Evolutionary conservation across 75 land plant genomes (phyloP).

Genomic region (Selaginella tamariscina): DNA sequence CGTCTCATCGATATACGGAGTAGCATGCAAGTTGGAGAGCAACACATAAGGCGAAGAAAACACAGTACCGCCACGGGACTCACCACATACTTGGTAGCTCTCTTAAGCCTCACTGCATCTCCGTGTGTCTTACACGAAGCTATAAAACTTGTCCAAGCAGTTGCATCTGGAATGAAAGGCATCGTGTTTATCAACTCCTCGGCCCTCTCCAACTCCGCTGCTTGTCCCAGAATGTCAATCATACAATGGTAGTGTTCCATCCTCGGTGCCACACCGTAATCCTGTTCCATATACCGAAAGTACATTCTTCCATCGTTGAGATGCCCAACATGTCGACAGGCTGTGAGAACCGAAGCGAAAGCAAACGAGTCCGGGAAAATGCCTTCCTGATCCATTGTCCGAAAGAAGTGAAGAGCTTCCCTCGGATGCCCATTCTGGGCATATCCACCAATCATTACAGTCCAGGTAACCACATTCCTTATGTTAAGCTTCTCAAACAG

Average conservation of each 20-base stretch:
- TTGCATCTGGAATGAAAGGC: not conserved
- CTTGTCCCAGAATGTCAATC: conserved; percentile 33
- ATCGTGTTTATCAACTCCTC: not conserved
- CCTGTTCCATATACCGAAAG: conserved; percentile 32
- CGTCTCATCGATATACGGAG: too few species aligned
- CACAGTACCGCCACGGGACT: too few species aligned
- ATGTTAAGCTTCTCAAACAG: not conserved
- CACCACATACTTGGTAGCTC: too few species aligned
- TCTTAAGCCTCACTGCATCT: not conserved
- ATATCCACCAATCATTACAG: conserved; percentile 4
- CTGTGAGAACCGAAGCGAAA: conserved; percentile 35
- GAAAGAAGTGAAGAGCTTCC: not conserved
- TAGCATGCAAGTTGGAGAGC: too few species aligned
- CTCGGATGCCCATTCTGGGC: conserved; percentile 6
- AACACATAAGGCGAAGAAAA: too few species aligned
- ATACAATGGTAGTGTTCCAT: conserved; percentile 51
- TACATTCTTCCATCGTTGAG: conserved; percentile 36
- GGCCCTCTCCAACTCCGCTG: not conserved
- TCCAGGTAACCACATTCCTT: conserved; percentile 1
- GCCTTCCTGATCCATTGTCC: conserved; percentile 17
- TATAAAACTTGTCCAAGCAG: not conserved
- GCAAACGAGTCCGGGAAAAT: conserved; percentile 37
- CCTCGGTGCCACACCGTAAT: conserved; percentile 32
- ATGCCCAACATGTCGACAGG: conserved; percentile 49
- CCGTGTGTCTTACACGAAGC: not conserved